A percentile compares a stretch with the other conserved stretches of the same genome.
Evolutionary conservation across 192 early-diverging fungal genomes (phyloP).

Genomic region (Paraglomus brasilianum): DNA sequence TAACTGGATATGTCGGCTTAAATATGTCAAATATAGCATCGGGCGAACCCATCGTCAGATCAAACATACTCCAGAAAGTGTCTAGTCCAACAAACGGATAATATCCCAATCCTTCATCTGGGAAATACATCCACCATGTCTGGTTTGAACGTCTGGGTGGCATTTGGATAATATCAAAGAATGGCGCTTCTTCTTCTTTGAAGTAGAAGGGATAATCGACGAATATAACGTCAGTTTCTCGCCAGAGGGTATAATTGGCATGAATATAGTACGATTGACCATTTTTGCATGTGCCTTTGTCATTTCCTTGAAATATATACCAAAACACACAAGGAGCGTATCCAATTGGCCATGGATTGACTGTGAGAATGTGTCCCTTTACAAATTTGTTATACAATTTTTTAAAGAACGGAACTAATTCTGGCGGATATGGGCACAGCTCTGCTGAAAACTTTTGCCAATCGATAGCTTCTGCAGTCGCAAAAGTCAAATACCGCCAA

Average conservation of each 20-base stretch:
- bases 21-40: constrained; percentile 1
- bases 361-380: no score
- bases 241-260: constrained; percentile 32
- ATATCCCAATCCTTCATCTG: constrained; percentile 7
- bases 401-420: no score
- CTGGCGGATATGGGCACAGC: no score
- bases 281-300: no score
- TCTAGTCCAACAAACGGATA: constrained; percentile 21
- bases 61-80: constrained; percentile 23
- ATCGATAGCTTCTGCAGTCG: no score
- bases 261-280: no score
- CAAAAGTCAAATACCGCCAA: no score
- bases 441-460: no score
- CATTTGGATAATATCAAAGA: constrained; percentile 16
- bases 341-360: neutral
- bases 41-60: constrained; percentile 32
- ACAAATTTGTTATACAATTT: neutral
- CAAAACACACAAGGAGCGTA: constrained; percentile 10
- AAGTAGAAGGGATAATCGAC: constrained; percentile 30
- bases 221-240: constrained; percentile 31
- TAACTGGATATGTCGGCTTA: neutral
- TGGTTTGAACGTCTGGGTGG: constrained; percentile 32
- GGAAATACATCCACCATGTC: constrained; percentile 18
- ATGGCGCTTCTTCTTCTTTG: constrained; percentile 6
- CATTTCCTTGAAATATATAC: neutral